Base-by-base conservation (phyloP, 169 alveolate genomes). In the Plasmodium cynomolgi region DNA sequence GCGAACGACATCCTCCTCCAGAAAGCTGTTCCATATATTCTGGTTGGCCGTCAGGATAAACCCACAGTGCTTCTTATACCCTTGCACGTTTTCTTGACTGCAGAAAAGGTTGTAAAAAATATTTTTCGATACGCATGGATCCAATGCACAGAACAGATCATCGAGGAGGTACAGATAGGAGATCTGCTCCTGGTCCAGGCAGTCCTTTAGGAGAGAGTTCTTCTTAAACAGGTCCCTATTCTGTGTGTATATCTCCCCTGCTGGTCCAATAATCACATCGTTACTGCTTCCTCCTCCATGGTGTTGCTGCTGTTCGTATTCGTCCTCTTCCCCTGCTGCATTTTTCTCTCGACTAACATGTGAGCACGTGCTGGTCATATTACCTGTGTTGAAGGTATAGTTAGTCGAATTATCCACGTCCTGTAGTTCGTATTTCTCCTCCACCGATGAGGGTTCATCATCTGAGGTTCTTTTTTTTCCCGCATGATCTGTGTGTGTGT, bases 61-160 rank as follows among this genome's bases (percentile, higher is more conserved):
- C 0, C 72, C 11, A 41, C 95, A 71, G 15, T 73, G 68, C 7
- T 50, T 17, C 58, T 91, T 91, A 82, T 71, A 81, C 9, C 23
- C 50, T 31, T 81, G 31, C 37, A 86, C 77, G 4, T 81, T 33
- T n/a, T 83, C 92, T 6, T 82, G 23, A 15, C 75, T 62, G 34
- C 93, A 92, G 50, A 96, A 95, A 44, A 96, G 86, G 50, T 96
- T 96, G 81, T 95, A 85, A 81, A 96, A 95, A 0, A 96, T 95
- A n/a, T 95, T 34, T 37, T 58, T 77, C 0, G 96, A 71, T 4
- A 95, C 96, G 34, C 82, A 92, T 31, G 97, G 97, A 81, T 96
- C 98, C 20, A 96, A 41, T 2, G 97, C 92, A 26, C 95, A 92
- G 90, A 96, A 96, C 1, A 96, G 68, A 41, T 73, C 96, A 84